Evolutionary conservation across 1,139 yeast genomes (phyloP), one percentile per base, ranked within the genome.

Genomic region (Suhomyces ambrosiae): DNA sequence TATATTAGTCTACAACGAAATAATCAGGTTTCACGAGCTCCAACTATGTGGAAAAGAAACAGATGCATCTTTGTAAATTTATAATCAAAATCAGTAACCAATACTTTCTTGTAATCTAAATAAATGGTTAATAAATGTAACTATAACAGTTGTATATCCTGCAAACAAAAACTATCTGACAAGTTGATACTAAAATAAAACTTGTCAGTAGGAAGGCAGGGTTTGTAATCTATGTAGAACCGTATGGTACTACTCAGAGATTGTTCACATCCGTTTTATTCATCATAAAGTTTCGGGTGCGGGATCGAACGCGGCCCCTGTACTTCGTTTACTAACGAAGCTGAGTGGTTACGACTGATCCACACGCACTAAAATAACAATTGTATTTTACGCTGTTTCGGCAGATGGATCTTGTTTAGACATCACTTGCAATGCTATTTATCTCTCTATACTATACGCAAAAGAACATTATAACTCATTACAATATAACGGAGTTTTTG

Each of bases 131-230:
- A 18, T 6, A 18, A 18, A 18, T 18, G 8, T 18, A 18, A 18
- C n/a, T n/a, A n/a, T n/a, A n/a, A n/a, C n/a, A n/a, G n/a, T n/a
- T n/a, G n/a, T n/a, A n/a, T n/a, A n/a, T n/a, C n/a, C n/a, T n/a
- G n/a, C n/a, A n/a, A n/a, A n/a, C n/a, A 17, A 27, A 11, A 7
- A 18, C 13, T 3, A 18, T 4, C 6, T 28, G 12, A 11, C 32
- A 11, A 6, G 21, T 11, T 18, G 18, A 19, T 26, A 7, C 40
- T 39, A 45, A 48, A 47, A 48, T 33, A 46, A 48, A 48, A 46
- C 49, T 53, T 47, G 32, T 70, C 76, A 71, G 76, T 69, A 71
- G 76, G 76, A 71, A 71, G 76, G 76, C 76, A 70, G 75, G 74
- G 58, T 68, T 64, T 67, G 56, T 71, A 71, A 71, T 71, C 76